Evolutionary conservation across 305 asterid genomes (phyloP).

Genomic region (Lippia alba): DNA sequence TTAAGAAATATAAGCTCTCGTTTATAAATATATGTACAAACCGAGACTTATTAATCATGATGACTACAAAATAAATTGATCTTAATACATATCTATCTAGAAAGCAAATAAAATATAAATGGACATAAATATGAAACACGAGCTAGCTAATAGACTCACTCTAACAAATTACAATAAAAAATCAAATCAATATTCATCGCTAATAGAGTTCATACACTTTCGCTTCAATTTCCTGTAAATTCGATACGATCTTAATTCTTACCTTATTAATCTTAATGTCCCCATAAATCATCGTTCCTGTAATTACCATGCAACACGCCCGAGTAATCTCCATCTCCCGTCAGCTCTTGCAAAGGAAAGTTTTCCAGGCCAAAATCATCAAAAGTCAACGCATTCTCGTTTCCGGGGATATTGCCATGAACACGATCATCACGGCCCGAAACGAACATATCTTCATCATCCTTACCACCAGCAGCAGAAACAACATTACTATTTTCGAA

Average conservation of each 20-base stretch:
- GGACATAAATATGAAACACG: too few species aligned
- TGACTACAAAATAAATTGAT: too few species aligned
- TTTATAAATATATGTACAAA: too few species aligned
- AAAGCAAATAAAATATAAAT: too few species aligned
- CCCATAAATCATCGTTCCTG: constrained; percentile 31
- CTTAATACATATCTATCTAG: too few species aligned
- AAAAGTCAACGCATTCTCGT: constrained; percentile 33
- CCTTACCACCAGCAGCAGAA: neutral
- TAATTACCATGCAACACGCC: constrained; percentile 6
- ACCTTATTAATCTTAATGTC: constrained; percentile 18
- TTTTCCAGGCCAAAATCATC: constrained; percentile 42
- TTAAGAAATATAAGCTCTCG: too few species aligned
- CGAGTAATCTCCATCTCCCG: constrained; percentile 35
- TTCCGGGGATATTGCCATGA: neutral
- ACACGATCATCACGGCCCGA: neutral
- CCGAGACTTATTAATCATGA: too few species aligned
- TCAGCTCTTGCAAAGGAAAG: constrained; percentile 31
- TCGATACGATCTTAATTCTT: neutral
- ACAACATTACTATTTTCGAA: neutral
- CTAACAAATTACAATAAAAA: too few species aligned
- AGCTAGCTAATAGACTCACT: too few species aligned
- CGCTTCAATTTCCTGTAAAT: too few species aligned
- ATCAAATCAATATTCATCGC: too few species aligned
- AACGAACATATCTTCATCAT: constrained; percentile 22
- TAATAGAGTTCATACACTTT: too few species aligned